Evolutionary conservation across 1,284 basidiomycete species (phyloP).

Genomic region (Exobasidium cylindrosporum): DNA sequence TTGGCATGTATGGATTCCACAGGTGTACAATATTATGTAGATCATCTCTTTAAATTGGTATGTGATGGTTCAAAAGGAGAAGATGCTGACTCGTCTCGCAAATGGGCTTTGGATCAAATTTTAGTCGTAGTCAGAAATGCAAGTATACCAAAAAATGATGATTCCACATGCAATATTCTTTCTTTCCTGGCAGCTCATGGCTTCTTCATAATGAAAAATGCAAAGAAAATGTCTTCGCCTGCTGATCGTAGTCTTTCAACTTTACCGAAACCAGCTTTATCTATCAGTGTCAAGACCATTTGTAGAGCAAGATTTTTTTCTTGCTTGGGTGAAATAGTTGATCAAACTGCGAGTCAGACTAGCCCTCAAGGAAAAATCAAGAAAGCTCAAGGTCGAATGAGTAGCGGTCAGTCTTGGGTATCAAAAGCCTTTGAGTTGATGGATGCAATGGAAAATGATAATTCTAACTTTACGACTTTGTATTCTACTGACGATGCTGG

Average conservation of each 20-base stretch:
- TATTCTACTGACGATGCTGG: neutral
- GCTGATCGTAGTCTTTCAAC: slow-evolving; percentile 58
- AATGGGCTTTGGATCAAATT: slow-evolving; percentile 86
- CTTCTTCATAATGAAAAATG: slow-evolving; percentile 71
- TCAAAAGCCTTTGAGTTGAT: slow-evolving; percentile 64
- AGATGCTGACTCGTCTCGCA: slow-evolving; percentile 33
- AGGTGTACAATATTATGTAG: slow-evolving; percentile 76
- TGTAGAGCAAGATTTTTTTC: slow-evolving; percentile 72
- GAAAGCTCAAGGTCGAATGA: neutral
- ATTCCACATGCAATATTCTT: slow-evolving; percentile 71
- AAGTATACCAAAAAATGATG: slow-evolving; percentile 75
- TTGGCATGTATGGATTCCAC: slow-evolving; percentile 71
- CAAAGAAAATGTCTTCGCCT: slow-evolving; percentile 63
- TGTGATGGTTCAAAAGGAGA: slow-evolving; percentile 23
- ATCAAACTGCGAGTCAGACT: slow-evolving; percentile 58
- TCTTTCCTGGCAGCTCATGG: slow-evolving; percentile 81
- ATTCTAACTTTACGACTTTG: neutral
- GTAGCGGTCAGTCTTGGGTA: slow-evolving; percentile 63
- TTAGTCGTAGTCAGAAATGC: slow-evolving; percentile 74
- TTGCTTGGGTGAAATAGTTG: slow-evolving; percentile 72
- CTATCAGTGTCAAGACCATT: slow-evolving; percentile 66
- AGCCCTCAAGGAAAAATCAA: neutral
- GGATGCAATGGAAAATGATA: slow-evolving; percentile 1
- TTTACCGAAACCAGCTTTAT: slow-evolving; percentile 67
- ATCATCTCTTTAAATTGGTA: slow-evolving; percentile 60